These are phyloP conservation scores for Parietaria judaica DNA, from an alignment of 306 rosid genomes.

Conservation along the genomic window DNA sequence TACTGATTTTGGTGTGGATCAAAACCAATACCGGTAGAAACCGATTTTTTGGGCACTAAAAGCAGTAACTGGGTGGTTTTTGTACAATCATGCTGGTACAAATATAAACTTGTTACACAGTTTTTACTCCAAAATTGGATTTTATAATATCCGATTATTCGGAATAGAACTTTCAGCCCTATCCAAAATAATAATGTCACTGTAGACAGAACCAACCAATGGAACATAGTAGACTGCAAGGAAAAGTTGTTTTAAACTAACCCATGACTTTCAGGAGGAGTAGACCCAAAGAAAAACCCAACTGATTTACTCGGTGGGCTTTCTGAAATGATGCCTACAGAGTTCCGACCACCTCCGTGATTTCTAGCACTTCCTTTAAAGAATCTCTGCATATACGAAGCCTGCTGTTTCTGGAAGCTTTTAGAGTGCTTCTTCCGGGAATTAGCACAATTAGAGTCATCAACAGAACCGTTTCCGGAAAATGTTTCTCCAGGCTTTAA, in stretches of 20 bases:
- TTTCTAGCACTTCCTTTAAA: conserved; percentile 76
- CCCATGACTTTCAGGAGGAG: conserved; percentile 89
- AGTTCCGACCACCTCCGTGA: conserved; percentile 58
- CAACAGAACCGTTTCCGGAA: conserved; percentile 31
- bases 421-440: conserved; percentile 63
- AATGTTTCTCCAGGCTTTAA: conserved; percentile 44
- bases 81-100: no score
- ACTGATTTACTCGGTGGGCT: conserved; percentile 92
- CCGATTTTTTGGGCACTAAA: no score
- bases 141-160: no score
- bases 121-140: no score
- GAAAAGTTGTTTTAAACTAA: conserved; percentile 42
- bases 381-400: conserved; percentile 68
- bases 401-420: conserved; percentile 49
- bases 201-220: conserved; percentile 7
- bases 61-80: no score
- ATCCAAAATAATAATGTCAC: background rate
- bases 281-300: conserved; percentile 93
- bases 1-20: no score
- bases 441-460: conserved; percentile 51
- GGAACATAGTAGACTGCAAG: conserved; percentile 14
- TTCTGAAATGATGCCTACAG: conserved; percentile 71
- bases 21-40: no score
- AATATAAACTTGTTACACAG: no score
- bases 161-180: background rate